Conservation (phyloP, 257 asterid genomes). For the Solanum clarkiae region DNA sequence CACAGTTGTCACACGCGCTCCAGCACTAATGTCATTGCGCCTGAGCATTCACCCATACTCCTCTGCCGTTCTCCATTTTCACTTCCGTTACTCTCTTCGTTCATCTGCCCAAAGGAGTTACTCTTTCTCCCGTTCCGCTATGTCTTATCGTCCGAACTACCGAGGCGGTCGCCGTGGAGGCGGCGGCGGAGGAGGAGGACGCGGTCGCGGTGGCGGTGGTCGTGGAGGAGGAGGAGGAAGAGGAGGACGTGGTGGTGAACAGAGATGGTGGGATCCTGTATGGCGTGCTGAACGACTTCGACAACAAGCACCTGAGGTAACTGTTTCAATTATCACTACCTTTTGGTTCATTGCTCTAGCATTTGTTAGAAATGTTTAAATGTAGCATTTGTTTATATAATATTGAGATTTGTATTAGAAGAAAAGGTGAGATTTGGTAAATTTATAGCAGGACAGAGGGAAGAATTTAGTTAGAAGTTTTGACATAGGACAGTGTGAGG, state of each 20-base stretch:
- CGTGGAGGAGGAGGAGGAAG: slow-evolving; percentile 40
- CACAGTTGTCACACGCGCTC: not conserved
- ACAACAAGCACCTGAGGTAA: slow-evolving; percentile 70
- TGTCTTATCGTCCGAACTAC: slow-evolving; percentile 76
- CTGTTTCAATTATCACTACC: not conserved
- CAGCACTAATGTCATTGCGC: not conserved
- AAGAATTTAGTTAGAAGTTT: not conserved
- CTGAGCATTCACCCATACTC: not conserved
- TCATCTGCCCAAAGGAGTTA: not conserved
- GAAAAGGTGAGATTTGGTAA: not conserved
- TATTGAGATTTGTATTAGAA: not conserved
- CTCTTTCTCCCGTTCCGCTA: slow-evolving; percentile 7
- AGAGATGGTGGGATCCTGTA: slow-evolving; percentile 98
- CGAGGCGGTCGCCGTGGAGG: slow-evolving; percentile 68
- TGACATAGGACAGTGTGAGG: not conserved
- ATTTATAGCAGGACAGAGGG: not conserved
- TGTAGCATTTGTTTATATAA: not conserved
- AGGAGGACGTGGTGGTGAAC: slow-evolving; percentile 66
- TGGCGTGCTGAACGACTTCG: slow-evolving; percentile 96
- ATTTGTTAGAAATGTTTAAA: not conserved
- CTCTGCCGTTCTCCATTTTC: not conserved
- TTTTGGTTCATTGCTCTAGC: not conserved
- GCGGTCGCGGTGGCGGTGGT: slow-evolving; percentile 35
- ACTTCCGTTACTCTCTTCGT: slow-evolving; percentile 5
- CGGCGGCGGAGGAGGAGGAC: slow-evolving; percentile 23